Evolutionary conservation across 1,139 yeast species (phyloP).

Genomic region (Protomyces arabidopsidicola): DNA sequence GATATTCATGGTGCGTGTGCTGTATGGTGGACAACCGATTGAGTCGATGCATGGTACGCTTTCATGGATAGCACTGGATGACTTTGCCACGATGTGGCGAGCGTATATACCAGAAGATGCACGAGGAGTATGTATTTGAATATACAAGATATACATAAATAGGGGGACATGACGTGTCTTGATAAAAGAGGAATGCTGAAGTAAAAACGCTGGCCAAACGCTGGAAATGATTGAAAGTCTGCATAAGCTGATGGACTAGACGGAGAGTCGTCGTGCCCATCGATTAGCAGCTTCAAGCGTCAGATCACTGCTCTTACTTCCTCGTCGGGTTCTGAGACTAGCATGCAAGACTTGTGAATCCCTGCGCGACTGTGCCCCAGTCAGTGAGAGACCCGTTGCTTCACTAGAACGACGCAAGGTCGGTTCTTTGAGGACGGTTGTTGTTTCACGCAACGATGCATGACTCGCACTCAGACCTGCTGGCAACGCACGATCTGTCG

Average conservation of each 20-base stretch:
- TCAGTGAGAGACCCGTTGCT: too few relatives aligned
- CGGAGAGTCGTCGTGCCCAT: not conserved
- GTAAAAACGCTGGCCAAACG: too few relatives aligned
- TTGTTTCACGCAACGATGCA: too few relatives aligned
- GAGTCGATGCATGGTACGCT: not conserved
- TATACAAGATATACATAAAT: not conserved
- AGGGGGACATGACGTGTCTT: too few relatives aligned
- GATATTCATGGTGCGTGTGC: slow-evolving; percentile 38
- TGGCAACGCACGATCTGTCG: not conserved
- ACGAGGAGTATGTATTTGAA: not conserved
- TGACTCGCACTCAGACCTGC: not conserved
- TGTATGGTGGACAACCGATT: slow-evolving; percentile 40
- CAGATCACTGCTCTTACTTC: not conserved
- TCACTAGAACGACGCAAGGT: not conserved
- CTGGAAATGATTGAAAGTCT: too few relatives aligned
- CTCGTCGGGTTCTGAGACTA: not conserved
- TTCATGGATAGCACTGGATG: not conserved
- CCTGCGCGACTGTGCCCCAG: too few relatives aligned
- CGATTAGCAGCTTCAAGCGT: not conserved
- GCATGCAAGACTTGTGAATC: not conserved
- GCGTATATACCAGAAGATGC: not conserved
- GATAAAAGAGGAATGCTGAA: too few relatives aligned
- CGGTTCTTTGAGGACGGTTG: too few relatives aligned
- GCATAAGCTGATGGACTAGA: not conserved
- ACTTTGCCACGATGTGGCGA: not conserved